Evolutionary conservation across 345 rosid genomes (phyloP), one percentile per base, ranked within the genome.

Genomic region (Aurinia saxatilis): DNA sequence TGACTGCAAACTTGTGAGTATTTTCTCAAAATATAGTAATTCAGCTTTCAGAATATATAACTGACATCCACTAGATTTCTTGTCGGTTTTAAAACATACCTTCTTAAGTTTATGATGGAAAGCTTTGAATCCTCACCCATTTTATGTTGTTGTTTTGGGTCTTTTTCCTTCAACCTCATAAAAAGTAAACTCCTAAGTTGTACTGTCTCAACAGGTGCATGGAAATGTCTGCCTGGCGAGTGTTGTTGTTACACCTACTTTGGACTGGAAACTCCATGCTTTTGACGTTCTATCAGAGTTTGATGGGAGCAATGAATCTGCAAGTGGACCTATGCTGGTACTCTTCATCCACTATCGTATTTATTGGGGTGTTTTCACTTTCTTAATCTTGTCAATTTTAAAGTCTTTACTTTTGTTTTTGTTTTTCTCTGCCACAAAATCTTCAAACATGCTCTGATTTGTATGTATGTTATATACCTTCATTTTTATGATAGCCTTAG

Each of bases 191-290:
- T 39, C 48, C 14, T 6, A 59, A 58, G 47, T 21, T 50, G 2
- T 52, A 42, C 31, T 51, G 47, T 65, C 38, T 63, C 18, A 48
- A 25, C 78, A 93, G 99, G 97, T 93, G 60, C 99, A 93, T 67
- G 95, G 92, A 41, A 93, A 93, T 81, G 95, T 93, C 59, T 90
- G 97, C 67, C 66, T 93, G 80, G 80, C 86, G 61, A 93, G 95
- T 76, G 90, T 86, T 59, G 99, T 93, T 68, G 99, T 90, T 50
- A 90, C 97, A 18, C 96, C 79, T 73, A 90, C 95, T 71, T 70
- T 93, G 82, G 99, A 93, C 70, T 93, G 99, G 99, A 93, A 93
- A 85, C 82, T 93, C 74, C 97, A 93, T 81, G 97, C 99, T 50
- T 86, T 93, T 78, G 96, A 93, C 46, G 96, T 90, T 72, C 81